These are phyloP conservation scores for Persicaria maculosa DNA, from an alignment of 148 eudicot species.

Conservation along the genomic window DNA sequence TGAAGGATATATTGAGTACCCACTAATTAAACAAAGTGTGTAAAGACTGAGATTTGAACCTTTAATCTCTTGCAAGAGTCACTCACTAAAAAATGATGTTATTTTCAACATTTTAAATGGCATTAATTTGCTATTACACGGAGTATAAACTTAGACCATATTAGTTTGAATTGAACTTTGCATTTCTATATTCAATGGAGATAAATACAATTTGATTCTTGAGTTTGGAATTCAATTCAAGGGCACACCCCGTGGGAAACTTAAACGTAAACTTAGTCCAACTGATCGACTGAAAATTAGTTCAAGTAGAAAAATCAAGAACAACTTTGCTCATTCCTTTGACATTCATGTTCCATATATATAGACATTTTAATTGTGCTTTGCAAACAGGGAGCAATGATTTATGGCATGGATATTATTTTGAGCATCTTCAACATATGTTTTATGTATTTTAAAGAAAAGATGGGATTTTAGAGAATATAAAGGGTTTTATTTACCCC, in stretches of 20 bases:
- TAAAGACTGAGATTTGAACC: too few relatives aligned
- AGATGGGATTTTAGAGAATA: too few relatives aligned
- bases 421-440: too few relatives aligned
- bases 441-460: too few relatives aligned
- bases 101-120: neutral
- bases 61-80: too few relatives aligned
- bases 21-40: too few relatives aligned
- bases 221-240: neutral
- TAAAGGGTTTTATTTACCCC: too few relatives aligned
- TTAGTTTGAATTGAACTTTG: neutral
- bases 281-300: neutral
- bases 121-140: neutral
- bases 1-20: too few relatives aligned
- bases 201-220: neutral
- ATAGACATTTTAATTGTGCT: neutral
- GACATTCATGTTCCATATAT: neutral
- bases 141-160: neutral
- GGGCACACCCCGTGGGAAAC: constrained; percentile 4
- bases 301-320: neutral
- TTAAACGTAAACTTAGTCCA: neutral
- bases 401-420: too few relatives aligned
- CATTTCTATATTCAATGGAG: neutral
- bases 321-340: neutral
- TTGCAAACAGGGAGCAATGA: neutral
- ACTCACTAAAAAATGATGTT: neutral